Evolutionary conservation across 805 yeast genomes (phyloP).

Genomic region (Yarrowia porcina): DNA sequence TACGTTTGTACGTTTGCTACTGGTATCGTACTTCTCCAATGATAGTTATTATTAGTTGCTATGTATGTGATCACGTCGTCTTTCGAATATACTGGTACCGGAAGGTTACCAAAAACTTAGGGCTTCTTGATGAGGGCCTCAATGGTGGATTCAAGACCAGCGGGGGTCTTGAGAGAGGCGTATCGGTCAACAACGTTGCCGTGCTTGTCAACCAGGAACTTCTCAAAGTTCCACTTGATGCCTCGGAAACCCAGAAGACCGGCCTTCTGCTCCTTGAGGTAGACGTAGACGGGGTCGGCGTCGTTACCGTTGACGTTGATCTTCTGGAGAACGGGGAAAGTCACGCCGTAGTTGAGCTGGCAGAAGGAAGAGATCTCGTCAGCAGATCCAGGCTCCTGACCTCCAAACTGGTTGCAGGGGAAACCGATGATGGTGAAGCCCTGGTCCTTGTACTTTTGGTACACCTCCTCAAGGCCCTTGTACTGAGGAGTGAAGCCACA

Average conservation of each 20-base stretch:
- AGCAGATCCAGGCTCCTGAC: slow-evolving; percentile 67
- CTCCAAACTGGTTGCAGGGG: slow-evolving; percentile 90
- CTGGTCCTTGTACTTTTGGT: slow-evolving; percentile 58
- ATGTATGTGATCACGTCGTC: background rate
- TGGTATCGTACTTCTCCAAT: too few species aligned
- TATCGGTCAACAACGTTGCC: slow-evolving; percentile 62
- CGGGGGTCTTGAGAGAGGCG: slow-evolving; percentile 68
- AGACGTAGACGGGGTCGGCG: slow-evolving; percentile 77
- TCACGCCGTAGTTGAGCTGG: slow-evolving; percentile 77
- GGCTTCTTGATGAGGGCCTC: slow-evolving; percentile 50
- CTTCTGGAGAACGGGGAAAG: slow-evolving; percentile 85
- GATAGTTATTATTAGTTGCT: background rate
- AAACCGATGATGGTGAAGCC: slow-evolving; percentile 74
- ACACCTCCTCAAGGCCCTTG: slow-evolving; percentile 62
- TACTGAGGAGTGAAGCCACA: slow-evolving; percentile 79
- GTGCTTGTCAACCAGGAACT: slow-evolving; percentile 56
- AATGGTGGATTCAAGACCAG: slow-evolving; percentile 53
- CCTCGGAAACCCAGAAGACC: slow-evolving; percentile 66
- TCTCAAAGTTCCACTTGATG: slow-evolving; percentile 78
- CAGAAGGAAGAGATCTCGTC: slow-evolving; percentile 74
- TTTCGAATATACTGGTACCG: too few species aligned
- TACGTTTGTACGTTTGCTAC: too few species aligned
- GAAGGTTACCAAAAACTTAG: too few species aligned
- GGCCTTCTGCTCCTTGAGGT: slow-evolving; percentile 61
- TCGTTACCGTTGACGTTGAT: slow-evolving; percentile 83